phyloP scores from a whole-genome alignment of 164 flowering plant genomes.

The Magnolia sinica region DNA sequence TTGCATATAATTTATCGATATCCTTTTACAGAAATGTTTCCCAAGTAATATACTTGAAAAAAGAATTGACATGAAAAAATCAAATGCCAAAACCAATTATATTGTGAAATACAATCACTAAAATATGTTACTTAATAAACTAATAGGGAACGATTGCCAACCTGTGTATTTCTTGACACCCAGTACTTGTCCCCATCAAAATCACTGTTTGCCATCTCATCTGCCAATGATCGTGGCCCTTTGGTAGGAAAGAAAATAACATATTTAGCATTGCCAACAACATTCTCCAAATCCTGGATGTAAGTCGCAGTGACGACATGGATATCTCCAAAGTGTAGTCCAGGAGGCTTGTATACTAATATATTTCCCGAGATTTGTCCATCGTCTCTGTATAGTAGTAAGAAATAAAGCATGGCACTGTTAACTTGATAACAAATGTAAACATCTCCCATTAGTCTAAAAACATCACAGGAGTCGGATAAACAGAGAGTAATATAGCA shows the following conservation, averaged over 20 bases:
- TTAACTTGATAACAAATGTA: not conserved
- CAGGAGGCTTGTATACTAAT: slow-evolving; percentile 78
- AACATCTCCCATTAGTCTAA: not conserved
- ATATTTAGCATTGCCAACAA: slow-evolving; percentile 76
- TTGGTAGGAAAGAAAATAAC: slow-evolving; percentile 72
- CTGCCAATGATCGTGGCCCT: slow-evolving; percentile 67
- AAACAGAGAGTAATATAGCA: not conserved
- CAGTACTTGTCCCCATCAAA: slow-evolving; percentile 89
- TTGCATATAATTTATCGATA: not conserved
- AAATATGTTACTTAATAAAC: not conserved
- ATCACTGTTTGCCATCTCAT: slow-evolving; percentile 84
- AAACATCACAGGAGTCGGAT: not conserved
- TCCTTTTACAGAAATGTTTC: too few species aligned
- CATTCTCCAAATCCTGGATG: slow-evolving; percentile 36
- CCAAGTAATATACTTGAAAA: not conserved
- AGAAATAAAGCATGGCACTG: not conserved
- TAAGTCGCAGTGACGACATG: slow-evolving; percentile 61
- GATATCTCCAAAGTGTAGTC: slow-evolving; percentile 82
- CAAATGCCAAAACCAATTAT: too few species aligned
- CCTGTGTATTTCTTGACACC: slow-evolving; percentile 75
- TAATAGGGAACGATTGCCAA: slow-evolving; percentile 11
- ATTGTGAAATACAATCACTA: not conserved
- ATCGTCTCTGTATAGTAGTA: slow-evolving; percentile 40
- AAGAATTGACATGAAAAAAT: not conserved
- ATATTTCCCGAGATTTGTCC: slow-evolving; percentile 79